Conservation (phyloP, 1,284 basidiomycete genomes). For the Cerrena zonata region DNA sequence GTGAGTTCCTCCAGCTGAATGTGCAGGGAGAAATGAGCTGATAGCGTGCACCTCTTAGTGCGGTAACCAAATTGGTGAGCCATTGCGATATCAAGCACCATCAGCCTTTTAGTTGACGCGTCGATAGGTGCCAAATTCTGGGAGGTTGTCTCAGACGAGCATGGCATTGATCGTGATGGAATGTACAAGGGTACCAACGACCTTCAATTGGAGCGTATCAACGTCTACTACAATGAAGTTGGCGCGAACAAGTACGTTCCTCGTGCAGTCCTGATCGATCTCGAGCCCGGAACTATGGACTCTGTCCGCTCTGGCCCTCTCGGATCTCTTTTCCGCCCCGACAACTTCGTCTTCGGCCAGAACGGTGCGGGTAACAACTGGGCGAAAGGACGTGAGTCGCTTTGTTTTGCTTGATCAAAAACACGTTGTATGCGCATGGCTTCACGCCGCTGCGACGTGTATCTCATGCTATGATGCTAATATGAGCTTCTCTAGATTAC, state of each 20-base stretch:
- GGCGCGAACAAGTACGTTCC: slow-evolving; percentile 93
- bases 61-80: slow-evolving; percentile 92
- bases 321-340: slow-evolving; percentile 86
- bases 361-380: slow-evolving; percentile 95
- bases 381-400: slow-evolving; percentile 82
- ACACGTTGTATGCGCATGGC: slow-evolving; percentile 30
- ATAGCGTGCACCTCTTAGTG: slow-evolving; percentile 47
- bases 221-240: slow-evolving; percentile 92
- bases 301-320: slow-evolving; percentile 82
- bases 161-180: slow-evolving; percentile 91
- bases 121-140: slow-evolving; percentile 90
- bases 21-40: not conserved
- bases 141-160: slow-evolving; percentile 96
- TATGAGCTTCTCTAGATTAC: slow-evolving; percentile 54
- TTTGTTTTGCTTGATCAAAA: slow-evolving; percentile 4
- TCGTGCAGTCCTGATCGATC: slow-evolving; percentile 88
- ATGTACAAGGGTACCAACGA: slow-evolving; percentile 90
- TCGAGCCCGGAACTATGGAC: slow-evolving; percentile 97
- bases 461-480: slow-evolving; percentile 9
- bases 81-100: slow-evolving; percentile 8
- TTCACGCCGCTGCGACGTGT: slow-evolving; percentile 31
- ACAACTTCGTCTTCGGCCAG: slow-evolving; percentile 90
- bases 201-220: slow-evolving; percentile 95
- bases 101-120: slow-evolving; percentile 13
- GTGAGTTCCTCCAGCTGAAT: slow-evolving; percentile 31